Evolutionary conservation across 345 rosid species (phyloP).

Genomic region (Gossypium arboreum): DNA sequence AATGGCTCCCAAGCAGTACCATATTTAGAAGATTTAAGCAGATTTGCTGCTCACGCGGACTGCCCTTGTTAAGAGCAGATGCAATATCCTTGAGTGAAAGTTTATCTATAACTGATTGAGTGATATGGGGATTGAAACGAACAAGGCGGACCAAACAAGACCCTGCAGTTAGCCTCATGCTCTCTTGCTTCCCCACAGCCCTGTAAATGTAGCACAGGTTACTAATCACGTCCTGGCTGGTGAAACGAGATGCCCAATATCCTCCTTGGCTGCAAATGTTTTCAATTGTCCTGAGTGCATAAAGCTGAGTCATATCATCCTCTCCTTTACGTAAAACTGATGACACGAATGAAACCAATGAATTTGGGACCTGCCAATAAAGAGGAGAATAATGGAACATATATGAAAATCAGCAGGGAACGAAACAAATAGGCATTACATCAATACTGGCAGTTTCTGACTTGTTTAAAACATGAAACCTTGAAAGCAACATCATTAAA

Average conservation of each 20-base stretch:
- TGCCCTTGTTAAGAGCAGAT: conserved; percentile 74
- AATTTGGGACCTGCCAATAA: conserved; percentile 77
- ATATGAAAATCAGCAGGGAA: background rate
- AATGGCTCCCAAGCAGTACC: conserved; percentile 79
- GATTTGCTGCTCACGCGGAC: conserved; percentile 89
- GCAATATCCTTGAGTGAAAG: conserved; percentile 75
- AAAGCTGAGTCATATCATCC: conserved; percentile 93
- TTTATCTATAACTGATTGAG: conserved; percentile 71
- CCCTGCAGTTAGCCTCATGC: conserved; percentile 93
- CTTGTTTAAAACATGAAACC: background rate
- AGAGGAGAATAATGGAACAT: conserved; percentile 6
- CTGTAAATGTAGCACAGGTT: conserved; percentile 83
- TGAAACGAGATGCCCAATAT: conserved; percentile 81
- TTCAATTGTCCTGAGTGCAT: conserved; percentile 91
- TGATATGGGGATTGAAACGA: conserved; percentile 78
- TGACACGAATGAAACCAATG: conserved; percentile 83
- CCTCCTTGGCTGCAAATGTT: conserved; percentile 94
- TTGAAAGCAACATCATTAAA: background rate
- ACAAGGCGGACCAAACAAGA: conserved; percentile 94
- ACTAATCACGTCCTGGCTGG: conserved; percentile 79
- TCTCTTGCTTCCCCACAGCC: conserved; percentile 91
- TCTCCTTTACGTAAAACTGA: conserved; percentile 93
- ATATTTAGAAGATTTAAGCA: conserved; percentile 81
- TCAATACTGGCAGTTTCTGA: background rate
- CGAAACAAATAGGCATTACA: conserved; percentile 8